These are phyloP conservation scores for Theileria equi DNA, from an alignment of 169 alveolate species.

Conservation along the genomic window DNA sequence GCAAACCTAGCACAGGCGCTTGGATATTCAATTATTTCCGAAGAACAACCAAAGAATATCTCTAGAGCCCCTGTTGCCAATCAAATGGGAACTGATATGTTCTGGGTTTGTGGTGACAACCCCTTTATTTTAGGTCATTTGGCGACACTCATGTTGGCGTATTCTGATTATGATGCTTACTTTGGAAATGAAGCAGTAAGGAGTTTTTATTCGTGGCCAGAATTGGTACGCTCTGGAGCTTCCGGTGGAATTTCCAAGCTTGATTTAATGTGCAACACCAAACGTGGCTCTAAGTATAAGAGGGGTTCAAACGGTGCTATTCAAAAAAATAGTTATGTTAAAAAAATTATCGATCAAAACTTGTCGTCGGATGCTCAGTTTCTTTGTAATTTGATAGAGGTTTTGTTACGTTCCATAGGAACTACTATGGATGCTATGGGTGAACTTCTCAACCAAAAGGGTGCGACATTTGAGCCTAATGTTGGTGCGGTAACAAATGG, in stretches of 20 bases:
- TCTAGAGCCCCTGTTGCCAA: constrained; percentile 24
- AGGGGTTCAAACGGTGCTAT: constrained; percentile 47
- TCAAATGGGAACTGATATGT: constrained; percentile 44
- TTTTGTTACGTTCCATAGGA: constrained; percentile 29
- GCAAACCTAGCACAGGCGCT: constrained; percentile 56
- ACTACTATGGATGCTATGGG: constrained; percentile 60
- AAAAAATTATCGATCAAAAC: constrained; percentile 14
- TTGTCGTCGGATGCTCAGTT: constrained; percentile 47
- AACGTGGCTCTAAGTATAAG: constrained; percentile 56
- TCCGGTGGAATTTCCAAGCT: constrained; percentile 38
- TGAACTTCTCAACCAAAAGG: constrained; percentile 49
- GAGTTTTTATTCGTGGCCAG: constrained; percentile 62
- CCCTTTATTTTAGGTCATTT: constrained; percentile 63
- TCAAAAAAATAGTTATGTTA: constrained; percentile 11
- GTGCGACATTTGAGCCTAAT: constrained; percentile 51
- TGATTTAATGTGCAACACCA: constrained; percentile 63
- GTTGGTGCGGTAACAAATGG: constrained; percentile 51
- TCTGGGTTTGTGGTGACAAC: constrained; percentile 56
- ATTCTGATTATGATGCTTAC: constrained; percentile 38
- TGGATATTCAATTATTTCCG: constrained; percentile 30
- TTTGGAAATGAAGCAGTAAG: constrained; percentile 18
- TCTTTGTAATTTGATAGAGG: constrained; percentile 54
- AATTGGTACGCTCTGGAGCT: constrained; percentile 35
- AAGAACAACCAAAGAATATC: not conserved
- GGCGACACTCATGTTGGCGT: constrained; percentile 57